Evolutionary conservation across 2,329 filamentous ascomycete genomes (phyloP).

Genomic region (Ambrosiella cleistominuta): DNA sequence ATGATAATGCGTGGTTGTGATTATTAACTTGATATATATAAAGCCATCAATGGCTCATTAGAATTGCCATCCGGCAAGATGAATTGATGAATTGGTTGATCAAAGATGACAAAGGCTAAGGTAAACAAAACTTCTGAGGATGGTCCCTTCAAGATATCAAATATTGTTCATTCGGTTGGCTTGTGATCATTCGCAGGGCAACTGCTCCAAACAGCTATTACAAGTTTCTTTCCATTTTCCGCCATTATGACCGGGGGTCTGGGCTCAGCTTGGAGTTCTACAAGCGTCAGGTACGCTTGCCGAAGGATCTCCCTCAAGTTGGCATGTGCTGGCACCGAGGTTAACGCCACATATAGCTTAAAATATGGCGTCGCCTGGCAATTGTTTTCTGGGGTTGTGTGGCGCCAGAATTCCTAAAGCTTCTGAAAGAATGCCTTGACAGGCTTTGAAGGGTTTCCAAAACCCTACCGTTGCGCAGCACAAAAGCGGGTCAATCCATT

Average conservation of each 20-base stretch:
- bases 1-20: neutral
- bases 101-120: neutral
- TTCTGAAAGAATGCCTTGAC: neutral
- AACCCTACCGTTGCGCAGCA: neutral
- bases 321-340: conserved; percentile 12
- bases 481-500: neutral
- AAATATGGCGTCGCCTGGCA: neutral
- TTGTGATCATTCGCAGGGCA: neutral
- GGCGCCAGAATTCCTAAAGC: neutral
- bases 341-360: conserved; percentile 6
- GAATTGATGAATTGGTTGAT: neutral
- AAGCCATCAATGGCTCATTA: neutral
- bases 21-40: neutral
- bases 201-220: neutral
- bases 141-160: neutral
- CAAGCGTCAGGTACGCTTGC: neutral
- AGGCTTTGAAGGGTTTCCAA: neutral
- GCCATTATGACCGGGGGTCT: neutral
- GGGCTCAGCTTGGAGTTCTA: neutral
- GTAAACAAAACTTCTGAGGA: neutral
- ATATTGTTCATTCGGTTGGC: neutral
- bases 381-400: neutral
- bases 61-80: neutral
- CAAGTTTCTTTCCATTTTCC: neutral
- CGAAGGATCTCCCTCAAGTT: neutral